Base-by-base conservation (phyloP, 805 yeast species). In the Cyberlindnera veronae region DNA sequence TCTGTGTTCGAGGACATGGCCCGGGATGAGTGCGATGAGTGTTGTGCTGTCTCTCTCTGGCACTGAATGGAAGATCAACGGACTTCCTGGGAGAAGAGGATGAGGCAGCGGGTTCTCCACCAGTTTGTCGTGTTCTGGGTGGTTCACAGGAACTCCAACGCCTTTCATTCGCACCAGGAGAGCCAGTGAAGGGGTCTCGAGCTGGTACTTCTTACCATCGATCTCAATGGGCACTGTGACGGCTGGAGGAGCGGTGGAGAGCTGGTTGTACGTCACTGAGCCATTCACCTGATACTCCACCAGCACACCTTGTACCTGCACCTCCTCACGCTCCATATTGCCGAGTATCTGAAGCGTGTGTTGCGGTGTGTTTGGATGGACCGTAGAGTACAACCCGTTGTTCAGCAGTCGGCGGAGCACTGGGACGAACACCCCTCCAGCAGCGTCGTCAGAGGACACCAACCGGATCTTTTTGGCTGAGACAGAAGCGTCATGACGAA, bases 1-100 rank as follows among this genome's bases (percentile, higher is more conserved):
- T 18, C 43, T 39, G 28, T 55, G 59, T 16, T 39, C 37, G 5
- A 41, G 26, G 2, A 54, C 38, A 36, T 51, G 56, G 6, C 41
- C 38, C 11, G 60, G 60, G 3, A 51, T 32, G 7, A 55, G 27
- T 7, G 53, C 59, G 7, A 40, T 29, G 10, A 53, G 27, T 3
- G 42, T 29, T 1, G 18, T 22, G 3, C 34, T 27, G 3, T 34
- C 34, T n/a, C 32, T 32, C n/a, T 17, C 29, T 14, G 35, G 36
- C 13, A 41, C 16, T 5, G 44, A 15, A 11, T 27, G 30, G 34
- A 54, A 38, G 15, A 13, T 21, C 5, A 53, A 4, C 8, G 3
- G 6, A 1, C 23, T 20, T 3, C 12, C 21, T 13, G 29, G 32
- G 9, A 27, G 20, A 1, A 47, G 21, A 13, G 53, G 55, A 15